These are phyloP conservation scores for Fusarium sp. DNA, from an alignment of 2,329 filamentous ascomycete species.

Conservation along the genomic window DNA sequence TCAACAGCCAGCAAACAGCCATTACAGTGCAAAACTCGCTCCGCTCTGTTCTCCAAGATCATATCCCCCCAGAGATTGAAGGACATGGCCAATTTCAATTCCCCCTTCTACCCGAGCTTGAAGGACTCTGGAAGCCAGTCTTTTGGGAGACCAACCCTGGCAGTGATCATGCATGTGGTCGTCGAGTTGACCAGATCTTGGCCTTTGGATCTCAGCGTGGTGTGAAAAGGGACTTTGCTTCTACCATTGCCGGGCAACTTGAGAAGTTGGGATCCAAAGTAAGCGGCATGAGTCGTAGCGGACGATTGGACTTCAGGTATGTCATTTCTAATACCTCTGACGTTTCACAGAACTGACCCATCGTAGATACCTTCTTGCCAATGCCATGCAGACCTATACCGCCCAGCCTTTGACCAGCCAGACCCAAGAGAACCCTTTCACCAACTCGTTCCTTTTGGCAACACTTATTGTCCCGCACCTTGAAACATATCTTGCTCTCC, in stretches of 20 bases:
- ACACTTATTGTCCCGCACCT: constrained; percentile 71
- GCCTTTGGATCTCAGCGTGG: constrained; percentile 70
- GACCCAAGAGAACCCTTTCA: constrained; percentile 66
- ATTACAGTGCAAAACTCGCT: constrained; percentile 70
- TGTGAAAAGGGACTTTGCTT: constrained; percentile 64
- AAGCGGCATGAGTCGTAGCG: constrained; percentile 65
- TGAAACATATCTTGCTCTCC: constrained; percentile 69
- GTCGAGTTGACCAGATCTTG: constrained; percentile 69
- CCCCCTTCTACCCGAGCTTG: constrained; percentile 62
- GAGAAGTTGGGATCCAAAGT: constrained; percentile 68
- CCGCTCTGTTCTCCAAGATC: constrained; percentile 64
- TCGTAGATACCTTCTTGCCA: constrained; percentile 69
- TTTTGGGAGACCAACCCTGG: constrained; percentile 57
- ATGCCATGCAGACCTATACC: constrained; percentile 70
- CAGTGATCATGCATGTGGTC: constrained; percentile 51
- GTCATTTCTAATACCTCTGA: constrained; percentile 19
- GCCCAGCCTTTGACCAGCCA: constrained; percentile 65
- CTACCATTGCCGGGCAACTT: constrained; percentile 64
- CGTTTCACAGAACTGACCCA: constrained; percentile 18
- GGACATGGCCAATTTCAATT: constrained; percentile 64
- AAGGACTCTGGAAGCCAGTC: constrained; percentile 67
- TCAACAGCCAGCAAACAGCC: constrained; percentile 60
- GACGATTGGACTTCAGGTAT: constrained; percentile 71
- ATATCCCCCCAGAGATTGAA: constrained; percentile 63
- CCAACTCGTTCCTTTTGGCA: constrained; percentile 67